These are phyloP conservation scores for Erysiphe pulchra DNA, from an alignment of 2,329 filamentous ascomycete species.

Conservation along the genomic window DNA sequence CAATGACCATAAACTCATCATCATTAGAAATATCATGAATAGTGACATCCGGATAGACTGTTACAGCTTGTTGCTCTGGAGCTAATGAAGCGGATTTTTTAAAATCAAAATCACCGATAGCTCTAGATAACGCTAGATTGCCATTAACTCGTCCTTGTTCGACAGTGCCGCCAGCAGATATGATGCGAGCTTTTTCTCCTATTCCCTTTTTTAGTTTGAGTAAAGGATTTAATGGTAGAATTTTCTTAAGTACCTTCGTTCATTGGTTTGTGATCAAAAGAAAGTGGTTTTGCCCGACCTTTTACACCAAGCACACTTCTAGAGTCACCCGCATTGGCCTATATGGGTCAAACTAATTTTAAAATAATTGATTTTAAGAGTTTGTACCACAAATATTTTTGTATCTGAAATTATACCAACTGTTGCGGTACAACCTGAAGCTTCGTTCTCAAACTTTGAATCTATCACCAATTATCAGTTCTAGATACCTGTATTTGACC, in stretches of 20 bases:
- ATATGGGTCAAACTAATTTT: slow-evolving; percentile 9
- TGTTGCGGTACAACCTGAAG: slow-evolving; percentile 90
- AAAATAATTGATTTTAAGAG: neutral
- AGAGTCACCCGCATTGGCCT: slow-evolving; percentile 96
- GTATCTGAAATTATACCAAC: slow-evolving; percentile 70
- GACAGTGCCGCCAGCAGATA: slow-evolving; percentile 85
- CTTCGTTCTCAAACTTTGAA: slow-evolving; percentile 89
- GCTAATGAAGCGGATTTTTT: slow-evolving; percentile 95
- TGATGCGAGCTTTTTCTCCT: slow-evolving; percentile 93
- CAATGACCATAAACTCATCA: slow-evolving; percentile 85
- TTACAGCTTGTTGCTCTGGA: slow-evolving; percentile 97
- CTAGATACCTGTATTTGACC: slow-evolving; percentile 1
- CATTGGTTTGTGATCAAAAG: slow-evolving; percentile 98
- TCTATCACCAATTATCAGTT: slow-evolving; percentile 29
- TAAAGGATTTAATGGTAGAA: neutral
- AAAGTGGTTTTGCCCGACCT: slow-evolving; percentile 86
- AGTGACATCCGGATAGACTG: slow-evolving; percentile 83
- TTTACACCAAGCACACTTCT: slow-evolving; percentile 88
- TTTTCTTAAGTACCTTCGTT: slow-evolving; percentile 46
- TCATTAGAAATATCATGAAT: slow-evolving; percentile 75
- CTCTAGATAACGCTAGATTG: slow-evolving; percentile 85
- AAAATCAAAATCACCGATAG: slow-evolving; percentile 98
- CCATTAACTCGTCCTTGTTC: slow-evolving; percentile 97
- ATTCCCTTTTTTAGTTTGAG: slow-evolving; percentile 2
- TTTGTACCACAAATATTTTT: slow-evolving; percentile 83